Conservation (phyloP, 1,284 basidiomycete species). For the Boletus semigastroideus region DNA sequence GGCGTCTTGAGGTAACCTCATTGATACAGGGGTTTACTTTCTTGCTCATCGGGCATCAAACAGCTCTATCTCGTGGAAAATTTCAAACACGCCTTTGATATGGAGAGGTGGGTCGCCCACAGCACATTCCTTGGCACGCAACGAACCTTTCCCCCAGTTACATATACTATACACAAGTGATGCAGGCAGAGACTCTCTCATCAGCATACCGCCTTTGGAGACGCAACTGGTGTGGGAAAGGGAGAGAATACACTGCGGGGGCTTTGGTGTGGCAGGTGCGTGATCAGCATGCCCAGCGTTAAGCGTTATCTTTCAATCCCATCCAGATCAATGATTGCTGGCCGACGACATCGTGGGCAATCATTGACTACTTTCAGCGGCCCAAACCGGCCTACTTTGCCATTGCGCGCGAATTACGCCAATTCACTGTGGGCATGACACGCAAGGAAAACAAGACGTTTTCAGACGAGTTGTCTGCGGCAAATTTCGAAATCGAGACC, state of each 20-base stretch:
- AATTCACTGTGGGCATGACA: constrained; percentile 77
- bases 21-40: constrained; percentile 1
- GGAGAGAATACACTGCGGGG: constrained; percentile 70
- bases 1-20: constrained; percentile 70
- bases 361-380: constrained; percentile 75
- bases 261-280: constrained; percentile 80
- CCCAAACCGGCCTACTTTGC: constrained; percentile 76
- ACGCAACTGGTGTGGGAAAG: constrained; percentile 71
- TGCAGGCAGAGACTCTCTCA: constrained; percentile 79
- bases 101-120: constrained; percentile 58
- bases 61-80: constrained; percentile 88
- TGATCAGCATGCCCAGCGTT: background rate
- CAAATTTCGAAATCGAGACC: constrained; percentile 65
- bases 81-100: constrained; percentile 85
- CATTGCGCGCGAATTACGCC: constrained; percentile 68
- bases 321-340: constrained; percentile 76
- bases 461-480: constrained; percentile 58
- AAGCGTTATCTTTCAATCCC: constrained; percentile 1
- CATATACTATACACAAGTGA: constrained; percentile 79
- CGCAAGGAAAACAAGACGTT: constrained; percentile 68
- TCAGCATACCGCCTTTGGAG: constrained; percentile 79
- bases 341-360: constrained; percentile 80
- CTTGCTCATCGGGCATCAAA: constrained; percentile 2
- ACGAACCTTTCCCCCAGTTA: constrained; percentile 44
- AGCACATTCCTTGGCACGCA: background rate